Evolutionary conservation across 2,329 filamentous ascomycete species (phyloP).

Genomic region (Ophiobolus disseminans): DNA sequence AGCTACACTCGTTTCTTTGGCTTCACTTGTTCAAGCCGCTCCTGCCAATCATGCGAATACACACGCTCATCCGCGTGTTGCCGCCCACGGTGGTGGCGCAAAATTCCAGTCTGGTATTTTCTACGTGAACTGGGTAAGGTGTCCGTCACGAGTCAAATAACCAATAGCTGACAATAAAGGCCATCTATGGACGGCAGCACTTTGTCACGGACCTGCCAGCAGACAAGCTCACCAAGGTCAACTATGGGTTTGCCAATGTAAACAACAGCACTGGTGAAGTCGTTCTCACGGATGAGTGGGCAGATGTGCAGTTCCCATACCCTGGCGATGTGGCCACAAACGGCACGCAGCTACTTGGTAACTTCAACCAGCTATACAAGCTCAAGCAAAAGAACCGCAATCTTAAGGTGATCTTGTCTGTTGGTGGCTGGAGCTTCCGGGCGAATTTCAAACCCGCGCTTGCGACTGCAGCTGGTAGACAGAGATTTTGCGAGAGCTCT

Average conservation of each 20-base stretch:
- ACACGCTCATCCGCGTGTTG: slow-evolving; percentile 4
- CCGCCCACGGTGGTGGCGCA: slow-evolving; percentile 9
- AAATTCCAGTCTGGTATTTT: slow-evolving; percentile 72
- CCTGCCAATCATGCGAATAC: slow-evolving; percentile 10
- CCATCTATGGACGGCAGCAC: slow-evolving; percentile 84
- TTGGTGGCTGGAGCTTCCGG: slow-evolving; percentile 81
- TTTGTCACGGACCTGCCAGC: slow-evolving; percentile 81
- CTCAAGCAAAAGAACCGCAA: slow-evolving; percentile 79
- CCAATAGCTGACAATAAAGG: slow-evolving; percentile 52
- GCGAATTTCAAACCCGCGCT: slow-evolving; percentile 76
- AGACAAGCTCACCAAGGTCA: slow-evolving; percentile 82
- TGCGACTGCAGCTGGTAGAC: slow-evolving; percentile 66
- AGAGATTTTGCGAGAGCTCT: slow-evolving; percentile 71
- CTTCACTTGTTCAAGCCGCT: slow-evolving; percentile 24
- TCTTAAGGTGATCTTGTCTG: slow-evolving; percentile 79
- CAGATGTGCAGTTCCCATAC: slow-evolving; percentile 67
- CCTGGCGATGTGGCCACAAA: slow-evolving; percentile 68
- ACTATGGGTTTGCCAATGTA: slow-evolving; percentile 91
- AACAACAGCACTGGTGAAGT: slow-evolving; percentile 77
- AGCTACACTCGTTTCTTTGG: slow-evolving; percentile 25
- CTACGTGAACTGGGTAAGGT: slow-evolving; percentile 69
- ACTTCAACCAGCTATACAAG: slow-evolving; percentile 76
- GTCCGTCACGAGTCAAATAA: neutral
- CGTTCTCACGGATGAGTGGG: slow-evolving; percentile 30
- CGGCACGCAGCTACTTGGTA: slow-evolving; percentile 76